Base-by-base conservation (phyloP, 306 rosid species). In the Cucurbita argyrosperma region DNA sequence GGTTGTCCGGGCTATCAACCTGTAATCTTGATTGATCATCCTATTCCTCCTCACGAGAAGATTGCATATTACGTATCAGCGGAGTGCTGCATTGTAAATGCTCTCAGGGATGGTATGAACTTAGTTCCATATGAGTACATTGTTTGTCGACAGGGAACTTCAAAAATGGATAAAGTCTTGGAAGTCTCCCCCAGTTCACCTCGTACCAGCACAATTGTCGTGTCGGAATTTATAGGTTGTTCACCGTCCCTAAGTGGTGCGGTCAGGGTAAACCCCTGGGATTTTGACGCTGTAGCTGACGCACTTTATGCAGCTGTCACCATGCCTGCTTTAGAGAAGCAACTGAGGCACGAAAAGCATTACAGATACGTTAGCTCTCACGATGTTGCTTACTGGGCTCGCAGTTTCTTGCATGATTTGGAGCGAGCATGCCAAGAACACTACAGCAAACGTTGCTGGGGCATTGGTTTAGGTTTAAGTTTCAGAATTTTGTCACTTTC, bases 211-310 rank as follows among this genome's bases (percentile, higher is more conserved):
- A 80, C 88, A 7, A 86, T 90, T 76, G 93, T 92, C 64, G 83
- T 92, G 72, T 92, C 96, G 2, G 98, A 92, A 86, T 88, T 92
- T 77, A 84, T 90, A 15, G 96, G 98, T 50, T 92, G 98, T 79
- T 87, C 96, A 0, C 96, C 98, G 35, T 92, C 96, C 72, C 84
- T 92, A 63, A 88, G 98, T 76, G 98, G 98, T 56, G 98, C 96
- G 50, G 83, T 92, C 75, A 92, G 93, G 88, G 93, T 85, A 62
- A 88, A 90, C 45, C 96, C 96, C 1, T 90, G 98, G 96, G 87
- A 90, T 75, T 76, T 86, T 49, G 85, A 82, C 62, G 93, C 86
- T 0, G 96, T 87, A 39, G 91, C 96, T 21, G 92, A 90, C 81
- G 98, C 98, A 21, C 79, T 92, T 18, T 75, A 86, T 75, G 74